A percentile compares a stretch with the other conserved stretches of the same genome.
phyloP scores from a whole-genome alignment of 768 basidiomycete genomes.

The Panellus pusillus region DNA sequence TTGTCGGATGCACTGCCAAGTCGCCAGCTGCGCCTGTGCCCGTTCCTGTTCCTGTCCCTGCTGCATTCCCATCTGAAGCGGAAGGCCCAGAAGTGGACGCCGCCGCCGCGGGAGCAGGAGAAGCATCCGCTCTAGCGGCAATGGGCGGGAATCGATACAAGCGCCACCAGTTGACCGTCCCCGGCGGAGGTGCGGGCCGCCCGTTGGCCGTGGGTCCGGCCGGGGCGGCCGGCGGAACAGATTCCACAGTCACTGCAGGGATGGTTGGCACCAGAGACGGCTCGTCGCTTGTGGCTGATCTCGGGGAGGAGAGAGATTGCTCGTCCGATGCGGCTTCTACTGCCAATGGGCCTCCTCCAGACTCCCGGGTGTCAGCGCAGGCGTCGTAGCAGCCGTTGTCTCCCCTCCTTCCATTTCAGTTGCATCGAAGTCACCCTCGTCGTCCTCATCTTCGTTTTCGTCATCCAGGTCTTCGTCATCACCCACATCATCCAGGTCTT shows the following conservation, averaged over 20 bases:
- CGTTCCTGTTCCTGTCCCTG: neutral
- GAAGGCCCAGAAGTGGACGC: neutral
- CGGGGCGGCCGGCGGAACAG: slow-evolving; percentile 19
- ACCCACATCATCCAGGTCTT: slow-evolving; percentile 14
- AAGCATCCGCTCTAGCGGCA: neutral
- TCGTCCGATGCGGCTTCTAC: neutral
- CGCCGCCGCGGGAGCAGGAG: neutral
- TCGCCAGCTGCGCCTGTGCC: too few relatives aligned
- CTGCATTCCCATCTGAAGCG: slow-evolving; percentile 3
- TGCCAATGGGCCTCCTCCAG: neutral
- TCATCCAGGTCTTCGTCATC: slow-evolving; percentile 24
- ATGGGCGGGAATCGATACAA: slow-evolving; percentile 81
- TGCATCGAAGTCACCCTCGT: neutral
- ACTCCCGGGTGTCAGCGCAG: neutral
- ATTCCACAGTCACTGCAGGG: neutral
- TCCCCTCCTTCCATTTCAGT: neutral
- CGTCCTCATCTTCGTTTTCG: neutral
- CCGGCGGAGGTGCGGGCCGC: slow-evolving; percentile 8
- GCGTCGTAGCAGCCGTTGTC: slow-evolving; percentile 10
- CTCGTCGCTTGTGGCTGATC: too few relatives aligned
- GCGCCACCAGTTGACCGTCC: slow-evolving; percentile 78
- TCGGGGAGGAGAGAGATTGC: neutral
- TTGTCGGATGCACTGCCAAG: too few relatives aligned
- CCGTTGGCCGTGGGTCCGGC: slow-evolving; percentile 19
- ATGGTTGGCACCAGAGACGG: neutral